These are phyloP conservation scores for Russula compacta DNA, from an alignment of 768 basidiomycete genomes.

Conservation along the genomic window DNA sequence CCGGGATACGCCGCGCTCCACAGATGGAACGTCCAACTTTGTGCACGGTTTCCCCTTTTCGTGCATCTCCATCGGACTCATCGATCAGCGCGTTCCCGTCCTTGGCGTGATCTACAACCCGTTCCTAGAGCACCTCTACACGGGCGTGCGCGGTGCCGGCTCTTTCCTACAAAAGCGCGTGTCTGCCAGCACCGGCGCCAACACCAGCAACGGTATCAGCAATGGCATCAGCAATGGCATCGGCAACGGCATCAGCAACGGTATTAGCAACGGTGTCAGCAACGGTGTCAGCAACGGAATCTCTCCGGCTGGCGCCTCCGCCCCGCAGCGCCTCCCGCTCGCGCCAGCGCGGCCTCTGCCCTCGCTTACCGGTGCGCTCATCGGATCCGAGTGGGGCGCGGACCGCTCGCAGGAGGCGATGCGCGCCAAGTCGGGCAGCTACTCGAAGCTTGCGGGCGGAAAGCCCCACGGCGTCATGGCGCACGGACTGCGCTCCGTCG, in stretches of 20 bases:
- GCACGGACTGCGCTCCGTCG: slow-evolving; percentile 74
- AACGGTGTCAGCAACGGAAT: neutral
- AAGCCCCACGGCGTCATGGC: slow-evolving; percentile 64
- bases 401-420: slow-evolving; percentile 53
- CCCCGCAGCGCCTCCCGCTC: slow-evolving; percentile 55
- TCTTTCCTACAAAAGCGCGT: slow-evolving; percentile 46
- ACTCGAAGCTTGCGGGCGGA: slow-evolving; percentile 67
- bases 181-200: neutral
- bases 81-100: slow-evolving; percentile 71
- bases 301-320: neutral
- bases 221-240: neutral
- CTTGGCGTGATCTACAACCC: slow-evolving; percentile 7
- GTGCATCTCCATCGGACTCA: slow-evolving; percentile 86
- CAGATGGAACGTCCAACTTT: slow-evolving; percentile 86
- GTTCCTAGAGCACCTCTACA: slow-evolving; percentile 5
- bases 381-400: slow-evolving; percentile 86
- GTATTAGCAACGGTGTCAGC: neutral
- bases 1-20: slow-evolving; percentile 22
- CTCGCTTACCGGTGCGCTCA: slow-evolving; percentile 60
- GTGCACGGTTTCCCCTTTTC: slow-evolving; percentile 79
- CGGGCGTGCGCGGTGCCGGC: slow-evolving; percentile 51
- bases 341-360: slow-evolving; percentile 45
- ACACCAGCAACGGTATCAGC: neutral
- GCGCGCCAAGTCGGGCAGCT: slow-evolving; percentile 53
- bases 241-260: neutral